These are phyloP conservation scores for Aspergillus sp. DNA, from an alignment of 2,329 filamentous ascomycete species.

Conservation along the genomic window DNA sequence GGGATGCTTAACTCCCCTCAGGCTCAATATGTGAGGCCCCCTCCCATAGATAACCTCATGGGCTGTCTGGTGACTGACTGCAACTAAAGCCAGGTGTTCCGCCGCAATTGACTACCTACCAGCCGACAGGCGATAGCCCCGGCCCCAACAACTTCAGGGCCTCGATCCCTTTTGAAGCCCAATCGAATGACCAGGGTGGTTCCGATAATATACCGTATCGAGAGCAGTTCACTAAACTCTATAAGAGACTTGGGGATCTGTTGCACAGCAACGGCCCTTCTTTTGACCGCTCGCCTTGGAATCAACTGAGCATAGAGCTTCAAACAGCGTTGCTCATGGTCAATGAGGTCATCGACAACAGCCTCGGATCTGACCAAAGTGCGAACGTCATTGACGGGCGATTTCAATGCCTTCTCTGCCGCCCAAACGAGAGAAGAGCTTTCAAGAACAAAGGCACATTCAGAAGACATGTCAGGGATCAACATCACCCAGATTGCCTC, in stretches of 20 bases:
- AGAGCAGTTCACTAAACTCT: background rate
- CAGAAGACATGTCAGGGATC: background rate
- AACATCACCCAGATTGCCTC: background rate
- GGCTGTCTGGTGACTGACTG: too few species aligned
- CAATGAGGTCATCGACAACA: background rate
- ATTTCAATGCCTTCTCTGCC: background rate
- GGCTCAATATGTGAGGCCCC: too few species aligned
- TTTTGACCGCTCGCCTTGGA: background rate
- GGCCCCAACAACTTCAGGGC: background rate
- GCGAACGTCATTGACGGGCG: background rate
- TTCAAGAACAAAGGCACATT: background rate
- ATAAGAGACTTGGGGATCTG: background rate
- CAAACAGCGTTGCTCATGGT: background rate
- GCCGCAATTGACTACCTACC: too few species aligned
- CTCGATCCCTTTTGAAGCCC: background rate
- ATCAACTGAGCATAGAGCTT: background rate
- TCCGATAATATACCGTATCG: background rate
- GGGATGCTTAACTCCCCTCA: too few species aligned
- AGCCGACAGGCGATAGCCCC: too few species aligned
- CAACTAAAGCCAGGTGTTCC: too few species aligned
- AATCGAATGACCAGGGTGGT: background rate
- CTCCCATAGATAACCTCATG: too few species aligned
- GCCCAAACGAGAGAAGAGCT: background rate
- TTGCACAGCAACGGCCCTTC: background rate
- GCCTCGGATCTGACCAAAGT: background rate